A percentile compares a stretch with the other conserved stretches of the same genome.
These are phyloP conservation scores for Casuarina cunninghamiana DNA, from an alignment of 306 rosid species.

Conservation along the genomic window DNA sequence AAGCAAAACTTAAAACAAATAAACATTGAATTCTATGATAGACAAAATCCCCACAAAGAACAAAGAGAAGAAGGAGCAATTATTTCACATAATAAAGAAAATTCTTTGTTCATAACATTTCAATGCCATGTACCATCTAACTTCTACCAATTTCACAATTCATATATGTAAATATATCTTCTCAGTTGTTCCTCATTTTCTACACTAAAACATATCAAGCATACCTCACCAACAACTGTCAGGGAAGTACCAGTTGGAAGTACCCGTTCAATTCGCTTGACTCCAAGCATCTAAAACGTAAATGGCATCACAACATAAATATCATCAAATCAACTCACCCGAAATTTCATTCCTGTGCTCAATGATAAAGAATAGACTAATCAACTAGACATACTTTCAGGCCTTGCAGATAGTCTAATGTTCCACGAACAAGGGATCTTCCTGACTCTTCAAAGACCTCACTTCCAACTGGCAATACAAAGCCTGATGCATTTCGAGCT, in stretches of 20 bases:
- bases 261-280: constrained; percentile 87
- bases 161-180: background rate
- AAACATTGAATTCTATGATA: background rate
- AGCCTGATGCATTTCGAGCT: constrained; percentile 87
- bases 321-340: constrained; percentile 16
- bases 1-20: background rate
- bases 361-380: background rate
- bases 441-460: constrained; percentile 98
- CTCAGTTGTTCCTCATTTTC: background rate
- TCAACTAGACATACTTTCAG: constrained; percentile 64
- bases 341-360: background rate
- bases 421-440: constrained; percentile 92
- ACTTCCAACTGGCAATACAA: constrained; percentile 77
- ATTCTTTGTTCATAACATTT: background rate
- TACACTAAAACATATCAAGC: constrained; percentile 1
- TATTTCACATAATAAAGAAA: background rate
- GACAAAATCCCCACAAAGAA: background rate
- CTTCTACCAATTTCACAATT: background rate
- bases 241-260: constrained; percentile 93
- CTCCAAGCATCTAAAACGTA: constrained; percentile 81
- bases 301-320: background rate
- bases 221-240: constrained; percentile 99
- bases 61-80: background rate
- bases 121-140: background rate
- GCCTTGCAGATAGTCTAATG: constrained; percentile 97